Conservation (phyloP, 352 stramenopile genomes). For the Thraustotheca clavata region DNA sequence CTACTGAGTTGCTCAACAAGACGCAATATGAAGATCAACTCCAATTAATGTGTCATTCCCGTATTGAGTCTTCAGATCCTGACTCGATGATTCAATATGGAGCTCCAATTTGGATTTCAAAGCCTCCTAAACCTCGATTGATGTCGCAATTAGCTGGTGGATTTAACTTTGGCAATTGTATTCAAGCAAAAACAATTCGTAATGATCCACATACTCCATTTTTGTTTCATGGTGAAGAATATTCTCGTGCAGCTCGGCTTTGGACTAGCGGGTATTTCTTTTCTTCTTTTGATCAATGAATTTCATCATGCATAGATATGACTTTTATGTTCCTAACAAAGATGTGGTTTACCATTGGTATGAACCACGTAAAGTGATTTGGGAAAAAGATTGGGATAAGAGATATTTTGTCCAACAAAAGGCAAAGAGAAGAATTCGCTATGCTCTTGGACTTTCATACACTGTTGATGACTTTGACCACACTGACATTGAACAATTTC, state of each 20-base stretch:
- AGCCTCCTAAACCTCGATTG: conserved; percentile 55
- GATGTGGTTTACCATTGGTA: conserved; percentile 79
- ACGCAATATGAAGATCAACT: conserved; percentile 38
- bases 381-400: conserved; percentile 66
- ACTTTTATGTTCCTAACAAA: conserved; percentile 68
- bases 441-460: conserved; percentile 46
- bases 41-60: conserved; percentile 70
- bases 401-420: conserved; percentile 57
- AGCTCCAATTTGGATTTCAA: conserved; percentile 52
- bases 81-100: conserved; percentile 77
- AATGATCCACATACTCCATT: conserved; percentile 75
- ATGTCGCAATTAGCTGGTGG: conserved; percentile 72
- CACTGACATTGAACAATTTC: conserved; percentile 61
- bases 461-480: conserved; percentile 63
- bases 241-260: conserved; percentile 61
- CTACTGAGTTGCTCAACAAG: conserved; percentile 45
- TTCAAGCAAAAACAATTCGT: conserved; percentile 56
- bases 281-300: not conserved
- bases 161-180: conserved; percentile 77
- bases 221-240: conserved; percentile 76
- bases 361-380: conserved; percentile 71
- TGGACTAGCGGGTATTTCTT: conserved; percentile 42
- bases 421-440: conserved; percentile 64
- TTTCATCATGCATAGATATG: conserved; percentile 28
- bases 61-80: conserved; percentile 55